A percentile compares a stretch with the other conserved stretches of the same genome.
These are phyloP conservation scores for Rubroboletus satanas DNA, from an alignment of 768 basidiomycete genomes.

Conservation along the genomic window DNA sequence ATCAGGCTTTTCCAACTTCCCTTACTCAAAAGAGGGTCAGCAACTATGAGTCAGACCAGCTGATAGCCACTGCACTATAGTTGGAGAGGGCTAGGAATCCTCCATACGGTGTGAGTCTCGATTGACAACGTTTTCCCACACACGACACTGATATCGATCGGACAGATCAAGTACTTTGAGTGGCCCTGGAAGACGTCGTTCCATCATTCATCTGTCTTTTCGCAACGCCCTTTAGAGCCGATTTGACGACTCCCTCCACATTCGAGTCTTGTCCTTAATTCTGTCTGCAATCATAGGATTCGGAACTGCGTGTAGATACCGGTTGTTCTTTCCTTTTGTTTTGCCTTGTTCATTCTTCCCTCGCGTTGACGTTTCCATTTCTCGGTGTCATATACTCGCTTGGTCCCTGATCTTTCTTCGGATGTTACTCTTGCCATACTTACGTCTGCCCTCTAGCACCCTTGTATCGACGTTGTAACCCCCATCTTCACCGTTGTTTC, in stretches of 20 bases:
- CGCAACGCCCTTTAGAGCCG: not conserved
- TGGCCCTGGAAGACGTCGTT: not conserved
- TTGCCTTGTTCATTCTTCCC: not conserved
- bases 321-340: not conserved
- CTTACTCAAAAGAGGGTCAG: conserved; percentile 47
- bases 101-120: conserved; percentile 2
- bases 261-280: not conserved
- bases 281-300: conserved; percentile 1
- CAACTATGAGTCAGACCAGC: conserved; percentile 25
- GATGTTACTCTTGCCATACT: not conserved
- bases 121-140: not conserved
- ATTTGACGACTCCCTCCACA: not conserved
- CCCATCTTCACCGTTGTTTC: not conserved
- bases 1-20: conserved; percentile 47
- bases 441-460: not conserved
- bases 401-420: not conserved
- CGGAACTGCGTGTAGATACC: conserved; percentile 16
- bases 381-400: not conserved
- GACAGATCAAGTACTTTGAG: not conserved
- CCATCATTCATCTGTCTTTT: not conserved
- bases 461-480: not conserved
- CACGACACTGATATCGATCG: not conserved
- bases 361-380: not conserved
- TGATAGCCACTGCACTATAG: not conserved
- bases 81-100: not conserved